Evolutionary conservation across 352 stramenopile genomes (phyloP).

Genomic region (Globisporangium lucens): DNA sequence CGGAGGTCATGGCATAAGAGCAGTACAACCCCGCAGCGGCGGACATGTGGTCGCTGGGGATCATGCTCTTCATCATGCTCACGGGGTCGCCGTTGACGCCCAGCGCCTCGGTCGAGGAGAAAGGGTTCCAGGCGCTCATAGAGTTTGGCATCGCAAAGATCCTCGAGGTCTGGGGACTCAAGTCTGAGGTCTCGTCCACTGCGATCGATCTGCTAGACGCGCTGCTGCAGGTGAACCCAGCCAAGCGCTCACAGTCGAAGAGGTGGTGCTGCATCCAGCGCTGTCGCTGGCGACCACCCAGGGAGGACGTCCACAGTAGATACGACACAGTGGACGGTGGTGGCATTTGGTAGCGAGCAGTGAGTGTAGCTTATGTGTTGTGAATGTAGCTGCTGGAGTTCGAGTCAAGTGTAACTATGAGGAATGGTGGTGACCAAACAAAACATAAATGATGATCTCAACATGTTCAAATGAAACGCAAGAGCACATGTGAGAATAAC

Average conservation of each 20-base stretch:
- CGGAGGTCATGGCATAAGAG: constrained; percentile 36
- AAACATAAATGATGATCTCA: no score
- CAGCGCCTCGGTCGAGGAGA: constrained; percentile 28
- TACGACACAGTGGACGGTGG: neutral
- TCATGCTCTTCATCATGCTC: constrained; percentile 68
- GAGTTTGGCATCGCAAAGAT: constrained; percentile 44
- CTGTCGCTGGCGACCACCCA: neutral
- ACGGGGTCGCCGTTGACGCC: constrained; percentile 45
- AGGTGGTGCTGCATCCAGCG: constrained; percentile 23
- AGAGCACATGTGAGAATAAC: no score
- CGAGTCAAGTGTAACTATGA: neutral
- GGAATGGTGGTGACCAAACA: no score
- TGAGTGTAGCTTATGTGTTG: neutral
- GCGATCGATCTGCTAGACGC: constrained; percentile 26
- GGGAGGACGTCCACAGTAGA: neutral
- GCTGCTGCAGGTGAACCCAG: constrained; percentile 35
- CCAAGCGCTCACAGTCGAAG: constrained; percentile 27
- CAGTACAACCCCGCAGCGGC: constrained; percentile 42
- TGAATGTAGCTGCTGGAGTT: no score
- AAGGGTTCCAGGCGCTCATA: constrained; percentile 25
- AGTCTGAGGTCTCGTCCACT: constrained; percentile 18
- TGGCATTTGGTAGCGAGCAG: neutral
- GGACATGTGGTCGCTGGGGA: constrained; percentile 69
- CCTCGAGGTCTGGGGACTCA: constrained; percentile 46
- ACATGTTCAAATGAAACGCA: no score